Evolutionary conservation across 225 moss, liverwort and hornwort genomes (phyloP), one percentile per base, ranked within the genome.

Genomic region (Pleurozium schreberi): DNA sequence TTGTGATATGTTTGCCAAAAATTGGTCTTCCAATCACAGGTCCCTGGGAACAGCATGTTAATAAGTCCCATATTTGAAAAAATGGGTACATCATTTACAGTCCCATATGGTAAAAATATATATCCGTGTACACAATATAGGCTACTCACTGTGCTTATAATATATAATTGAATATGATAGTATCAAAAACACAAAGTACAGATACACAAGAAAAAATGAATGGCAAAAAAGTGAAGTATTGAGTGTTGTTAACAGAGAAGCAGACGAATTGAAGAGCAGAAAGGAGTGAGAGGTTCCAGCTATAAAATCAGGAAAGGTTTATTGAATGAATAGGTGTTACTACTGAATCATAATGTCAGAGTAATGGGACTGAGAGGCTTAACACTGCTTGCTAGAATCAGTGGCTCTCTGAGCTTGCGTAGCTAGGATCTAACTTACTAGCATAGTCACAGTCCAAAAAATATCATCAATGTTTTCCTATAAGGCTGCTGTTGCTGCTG

Each of bases 301-400:
- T 87, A 57, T 50, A 87, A n/a, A n/a, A 74, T 61, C 62, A 81
- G 25, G 49, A 42, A 82, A 86, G 73, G 71, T 92, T 92, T 90
- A 92, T 92, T 92, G 59, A 90, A 90, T 92, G 92, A 92, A 90
- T 90, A 90, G 78, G 67, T 60, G 78, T 64, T 84, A 87, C 75
- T 80, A 87, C 75, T 80, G 60, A 80, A 83, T 63, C 71, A 27
- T 65, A 87, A 45, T 87, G 83, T 83, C 66, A 38, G 53, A 59
- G 84, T 89, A 66, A 85, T 82, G 86, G 86, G 92, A 92, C 92
- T 86, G 88, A 64, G 78, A 64, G 71, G 61, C 79, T 38, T 8
- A 40, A 49, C 61, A 77, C 58, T 59, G 78, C 67, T 64, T 65
- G 76, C 84, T 36, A 47, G 47, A 38, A 84, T 50, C 89, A 84